Conservation (phyloP, 1,284 basidiomycete genomes). For the Ganoderma boninense region DNA sequence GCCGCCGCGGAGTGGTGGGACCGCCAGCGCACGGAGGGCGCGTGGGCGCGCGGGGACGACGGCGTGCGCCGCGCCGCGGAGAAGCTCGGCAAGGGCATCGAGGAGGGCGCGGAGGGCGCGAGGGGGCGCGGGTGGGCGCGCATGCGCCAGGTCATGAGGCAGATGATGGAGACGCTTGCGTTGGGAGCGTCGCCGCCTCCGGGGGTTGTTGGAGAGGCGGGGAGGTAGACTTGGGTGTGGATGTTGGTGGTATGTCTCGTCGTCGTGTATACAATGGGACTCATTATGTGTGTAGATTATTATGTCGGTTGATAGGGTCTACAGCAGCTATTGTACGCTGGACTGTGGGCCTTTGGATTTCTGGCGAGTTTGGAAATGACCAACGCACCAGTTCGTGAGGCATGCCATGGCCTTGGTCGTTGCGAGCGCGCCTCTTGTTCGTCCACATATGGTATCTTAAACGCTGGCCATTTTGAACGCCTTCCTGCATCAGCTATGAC, state of each 20-base stretch:
- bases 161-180: slow-evolving; percentile 28
- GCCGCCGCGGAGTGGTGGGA: slow-evolving; percentile 64
- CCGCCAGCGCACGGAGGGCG: slow-evolving; percentile 59
- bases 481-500: not conserved
- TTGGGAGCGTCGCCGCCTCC: not conserved
- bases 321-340: no score
- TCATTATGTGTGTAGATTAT: not conserved
- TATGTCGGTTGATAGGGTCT: not conserved
- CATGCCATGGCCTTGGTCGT: no score
- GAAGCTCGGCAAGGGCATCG: slow-evolving; percentile 56
- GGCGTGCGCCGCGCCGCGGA: slow-evolving; percentile 59
- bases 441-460: not conserved
- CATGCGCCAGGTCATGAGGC: slow-evolving; percentile 22
- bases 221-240: not conserved
- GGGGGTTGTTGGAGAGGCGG: not conserved
- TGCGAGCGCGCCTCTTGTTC: no score
- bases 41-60: slow-evolving; percentile 53
- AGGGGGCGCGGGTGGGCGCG: slow-evolving; percentile 29
- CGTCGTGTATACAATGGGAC: not conserved
- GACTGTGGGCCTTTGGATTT: no score
- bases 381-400: no score
- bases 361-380: no score
- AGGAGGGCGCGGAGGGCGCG: slow-evolving; percentile 35
- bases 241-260: not conserved
- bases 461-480: not conserved